Evolutionary conservation across 768 basidiomycete species (phyloP).

Genomic region (Kwoniella sp.): DNA sequence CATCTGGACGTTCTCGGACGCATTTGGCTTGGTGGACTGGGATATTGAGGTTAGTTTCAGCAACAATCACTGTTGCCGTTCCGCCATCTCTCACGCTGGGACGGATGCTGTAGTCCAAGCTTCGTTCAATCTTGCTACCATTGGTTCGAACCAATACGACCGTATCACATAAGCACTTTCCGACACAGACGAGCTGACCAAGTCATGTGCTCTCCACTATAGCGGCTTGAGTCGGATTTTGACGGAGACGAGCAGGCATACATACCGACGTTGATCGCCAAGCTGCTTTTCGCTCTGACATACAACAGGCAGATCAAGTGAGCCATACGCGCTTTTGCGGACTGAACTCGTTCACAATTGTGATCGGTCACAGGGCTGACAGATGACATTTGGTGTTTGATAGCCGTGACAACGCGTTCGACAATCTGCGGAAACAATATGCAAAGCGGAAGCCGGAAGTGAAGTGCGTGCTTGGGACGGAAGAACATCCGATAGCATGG

Average conservation of each 20-base stretch:
- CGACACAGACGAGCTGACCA: too few species aligned
- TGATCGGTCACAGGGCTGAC: neutral
- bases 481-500: slow-evolving; percentile 49
- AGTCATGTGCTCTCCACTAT: neutral
- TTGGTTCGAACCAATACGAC: too few species aligned
- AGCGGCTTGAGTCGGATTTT: slow-evolving; percentile 50
- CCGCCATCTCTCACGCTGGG: neutral
- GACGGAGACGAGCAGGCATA: slow-evolving; percentile 42
- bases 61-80: too few species aligned
- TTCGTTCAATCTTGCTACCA: neutral
- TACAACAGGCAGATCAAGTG: slow-evolving; percentile 54
- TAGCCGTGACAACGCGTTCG: slow-evolving; percentile 50
- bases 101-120: neutral
- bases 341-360: neutral
- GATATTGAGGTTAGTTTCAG: slow-evolving; percentile 58
- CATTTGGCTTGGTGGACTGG: slow-evolving; percentile 73
- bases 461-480: slow-evolving; percentile 39
- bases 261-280: slow-evolving; percentile 48
- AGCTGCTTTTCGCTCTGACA: slow-evolving; percentile 54
- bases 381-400: neutral
- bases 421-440: slow-evolving; percentile 50
- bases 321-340: slow-evolving; percentile 24
- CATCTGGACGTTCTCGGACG: slow-evolving; percentile 76
- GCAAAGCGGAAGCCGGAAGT: slow-evolving; percentile 36
- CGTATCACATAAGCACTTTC: neutral